These are phyloP conservation scores for Plasmodium yoelii DNA, from an alignment of 169 alveolate genomes.

Conservation along the genomic window DNA sequence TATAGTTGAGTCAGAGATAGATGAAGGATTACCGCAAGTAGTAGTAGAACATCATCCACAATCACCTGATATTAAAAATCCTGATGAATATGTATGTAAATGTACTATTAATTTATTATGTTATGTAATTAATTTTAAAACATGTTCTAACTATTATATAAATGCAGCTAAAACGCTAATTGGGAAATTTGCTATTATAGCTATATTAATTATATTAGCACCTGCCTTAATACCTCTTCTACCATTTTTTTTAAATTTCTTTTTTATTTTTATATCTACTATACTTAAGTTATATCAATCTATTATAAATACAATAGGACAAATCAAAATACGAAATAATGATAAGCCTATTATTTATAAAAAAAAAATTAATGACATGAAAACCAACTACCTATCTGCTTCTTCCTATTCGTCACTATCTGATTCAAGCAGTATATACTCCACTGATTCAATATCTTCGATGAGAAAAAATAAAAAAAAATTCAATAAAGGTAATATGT, in stretches of 20 bases:
- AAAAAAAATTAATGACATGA: background rate
- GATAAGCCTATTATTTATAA: background rate
- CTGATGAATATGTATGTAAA: slow-evolving; percentile 21
- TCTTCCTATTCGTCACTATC: slow-evolving; percentile 32
- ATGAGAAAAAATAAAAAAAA: background rate
- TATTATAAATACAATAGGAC: background rate
- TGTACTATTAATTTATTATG: slow-evolving; percentile 42
- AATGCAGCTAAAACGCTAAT: slow-evolving; percentile 18
- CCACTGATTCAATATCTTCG: slow-evolving; percentile 3
- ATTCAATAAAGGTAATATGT: background rate
- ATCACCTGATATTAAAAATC: background rate
- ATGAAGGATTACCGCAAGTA: background rate
- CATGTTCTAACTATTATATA: slow-evolving; percentile 32
- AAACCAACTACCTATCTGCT: slow-evolving; percentile 13
- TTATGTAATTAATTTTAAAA: slow-evolving; percentile 38
- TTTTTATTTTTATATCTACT: slow-evolving; percentile 15
- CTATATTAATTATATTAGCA: slow-evolving; percentile 48
- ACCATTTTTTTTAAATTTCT: slow-evolving; percentile 48
- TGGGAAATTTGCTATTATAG: slow-evolving; percentile 34
- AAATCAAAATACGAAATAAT: background rate
- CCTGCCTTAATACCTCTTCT: slow-evolving; percentile 69
- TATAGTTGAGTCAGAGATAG: slow-evolving; percentile 8
- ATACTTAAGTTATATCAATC: slow-evolving; percentile 25
- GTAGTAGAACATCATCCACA: background rate
- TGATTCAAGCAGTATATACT: slow-evolving; percentile 40